A percentile compares a stretch with the other conserved stretches of the same genome.
These are phyloP conservation scores for Primulina eburnea DNA, from an alignment of 257 asterid genomes.

Conservation along the genomic window DNA sequence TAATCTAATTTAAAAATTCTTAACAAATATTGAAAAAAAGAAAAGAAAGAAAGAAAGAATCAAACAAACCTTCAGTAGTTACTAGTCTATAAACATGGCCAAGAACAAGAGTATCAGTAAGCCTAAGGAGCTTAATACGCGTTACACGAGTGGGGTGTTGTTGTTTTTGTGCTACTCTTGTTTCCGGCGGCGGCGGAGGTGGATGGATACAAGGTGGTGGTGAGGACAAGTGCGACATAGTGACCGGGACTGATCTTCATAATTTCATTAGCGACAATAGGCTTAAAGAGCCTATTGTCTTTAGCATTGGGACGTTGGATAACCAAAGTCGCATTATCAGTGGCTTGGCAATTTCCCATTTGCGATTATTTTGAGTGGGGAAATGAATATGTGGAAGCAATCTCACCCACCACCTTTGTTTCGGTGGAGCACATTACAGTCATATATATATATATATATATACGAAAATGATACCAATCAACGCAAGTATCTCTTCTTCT, in stretches of 20 bases:
- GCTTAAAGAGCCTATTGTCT: no score
- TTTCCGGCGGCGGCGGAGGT: constrained; percentile 26
- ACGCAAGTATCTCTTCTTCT: no score
- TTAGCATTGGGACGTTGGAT: neutral
- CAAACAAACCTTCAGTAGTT: constrained; percentile 60
- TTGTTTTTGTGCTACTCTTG: neutral
- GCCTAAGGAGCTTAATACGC: constrained; percentile 74
- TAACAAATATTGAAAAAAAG: neutral
- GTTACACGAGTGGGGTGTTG: constrained; percentile 54
- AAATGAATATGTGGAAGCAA: neutral
- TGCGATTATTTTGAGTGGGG: neutral
- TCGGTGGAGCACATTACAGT: neutral
- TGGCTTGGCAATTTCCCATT: constrained; percentile 97
- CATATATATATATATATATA: neutral
- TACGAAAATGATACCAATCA: no score
- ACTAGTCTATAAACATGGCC: constrained; percentile 87
- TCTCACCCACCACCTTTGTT: neutral
- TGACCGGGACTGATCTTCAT: constrained; percentile 91
- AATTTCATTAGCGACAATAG: constrained; percentile 43
- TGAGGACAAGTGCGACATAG: constrained; percentile 87
- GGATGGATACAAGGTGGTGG: constrained; percentile 63
- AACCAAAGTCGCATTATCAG: constrained; percentile 62
- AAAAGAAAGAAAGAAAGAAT: neutral
- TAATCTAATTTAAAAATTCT: neutral
- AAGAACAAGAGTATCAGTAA: constrained; percentile 67